A percentile compares a stretch with the other conserved stretches of the same genome.
Evolutionary conservation across 2,329 filamentous ascomycete species (phyloP).

Genomic region (Allantophomopsis cytisporea): DNA sequence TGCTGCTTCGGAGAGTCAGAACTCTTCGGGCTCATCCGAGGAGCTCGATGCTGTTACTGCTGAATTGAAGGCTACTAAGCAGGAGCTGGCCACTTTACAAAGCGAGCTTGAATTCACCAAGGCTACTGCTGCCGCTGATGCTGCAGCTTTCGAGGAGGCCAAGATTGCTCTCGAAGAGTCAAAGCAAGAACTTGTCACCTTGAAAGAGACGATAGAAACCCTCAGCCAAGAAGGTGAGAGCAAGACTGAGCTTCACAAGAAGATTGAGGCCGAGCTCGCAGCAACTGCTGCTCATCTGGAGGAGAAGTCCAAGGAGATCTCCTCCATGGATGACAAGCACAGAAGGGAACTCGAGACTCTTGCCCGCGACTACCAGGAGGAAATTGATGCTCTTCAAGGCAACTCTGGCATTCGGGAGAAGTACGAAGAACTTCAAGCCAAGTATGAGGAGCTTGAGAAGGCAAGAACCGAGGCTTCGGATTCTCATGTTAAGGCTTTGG

Average conservation of each 20-base stretch:
- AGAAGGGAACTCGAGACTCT: slow-evolving; percentile 42
- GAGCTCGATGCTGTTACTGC: slow-evolving; percentile 26
- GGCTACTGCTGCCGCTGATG: slow-evolving; percentile 23
- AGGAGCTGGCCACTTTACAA: slow-evolving; percentile 8
- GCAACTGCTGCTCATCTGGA: slow-evolving; percentile 13
- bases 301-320: slow-evolving; percentile 17
- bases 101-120: slow-evolving; percentile 24
- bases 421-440: slow-evolving; percentile 43
- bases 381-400: slow-evolving; percentile 48
- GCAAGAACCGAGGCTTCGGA: slow-evolving; percentile 25
- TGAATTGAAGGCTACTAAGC: slow-evolving; percentile 26
- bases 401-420: slow-evolving; percentile 52
- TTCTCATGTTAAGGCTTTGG: slow-evolving; percentile 13
- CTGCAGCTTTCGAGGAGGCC: slow-evolving; percentile 28
- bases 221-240: slow-evolving; percentile 26
- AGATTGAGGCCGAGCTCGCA: slow-evolving; percentile 15
- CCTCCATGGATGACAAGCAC: slow-evolving; percentile 39
- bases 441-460: slow-evolving; percentile 32
- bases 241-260: slow-evolving; percentile 16
- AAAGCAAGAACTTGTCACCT: slow-evolving; percentile 30
- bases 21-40: slow-evolving; percentile 3
- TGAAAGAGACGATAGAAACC: slow-evolving; percentile 33
- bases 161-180: slow-evolving; percentile 14
- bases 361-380: slow-evolving; percentile 47
- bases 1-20: slow-evolving; percentile 22